Evolutionary conservation across 2,329 filamentous ascomycete species (phyloP), one percentile per base, ranked within the genome.

Genomic region (Alternaria alternata): DNA sequence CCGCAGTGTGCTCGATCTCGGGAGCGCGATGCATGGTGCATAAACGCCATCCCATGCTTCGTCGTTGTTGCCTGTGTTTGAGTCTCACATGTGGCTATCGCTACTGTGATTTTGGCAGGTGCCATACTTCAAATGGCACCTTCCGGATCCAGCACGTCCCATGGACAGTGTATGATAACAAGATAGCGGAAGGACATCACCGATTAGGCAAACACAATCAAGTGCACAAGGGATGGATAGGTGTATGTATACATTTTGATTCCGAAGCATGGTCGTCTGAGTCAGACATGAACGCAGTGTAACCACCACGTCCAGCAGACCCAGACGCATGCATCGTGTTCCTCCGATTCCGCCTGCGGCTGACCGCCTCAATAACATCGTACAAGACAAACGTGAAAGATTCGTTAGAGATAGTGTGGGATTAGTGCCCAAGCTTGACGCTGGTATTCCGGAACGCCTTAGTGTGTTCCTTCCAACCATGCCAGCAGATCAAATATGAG

Each of bases 321-420:
- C 55, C 58, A 57, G 57, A 60, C 59, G 55, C 39, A 44, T 60
- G 26, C 52, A 34, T 44, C 51, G 53, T 47, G 24, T 42, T 38
- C 43, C 41, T 20, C 41, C 51, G 46, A 57, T 52, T 54, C 43
- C 59, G 24, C 47, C 36, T 57, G 38, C 48, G 51, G 54, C 51
- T 55, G 56, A 53, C 51, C 34, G 39, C 52, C 44, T 48, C 32
- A 57, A 52, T 46, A 34, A 34, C 49, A 57, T 61, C 55, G 54
- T 57, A 64, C 63, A 61, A 39, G 34, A 53, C 24, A 57, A 48
- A 66, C 59, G 64, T 63, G 48, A 60, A 49, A 61, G 22, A 61
- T 68, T 68, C 65, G 63, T 68, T 58, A 64, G 51, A 20, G 65
- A 67, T 46, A 65, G 65, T 61, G 61, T 58, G 63, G 61, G 58